These are phyloP conservation scores for Paraphoma chrysanthemicola DNA, from an alignment of 2,329 filamentous ascomycete species.

Conservation along the genomic window DNA sequence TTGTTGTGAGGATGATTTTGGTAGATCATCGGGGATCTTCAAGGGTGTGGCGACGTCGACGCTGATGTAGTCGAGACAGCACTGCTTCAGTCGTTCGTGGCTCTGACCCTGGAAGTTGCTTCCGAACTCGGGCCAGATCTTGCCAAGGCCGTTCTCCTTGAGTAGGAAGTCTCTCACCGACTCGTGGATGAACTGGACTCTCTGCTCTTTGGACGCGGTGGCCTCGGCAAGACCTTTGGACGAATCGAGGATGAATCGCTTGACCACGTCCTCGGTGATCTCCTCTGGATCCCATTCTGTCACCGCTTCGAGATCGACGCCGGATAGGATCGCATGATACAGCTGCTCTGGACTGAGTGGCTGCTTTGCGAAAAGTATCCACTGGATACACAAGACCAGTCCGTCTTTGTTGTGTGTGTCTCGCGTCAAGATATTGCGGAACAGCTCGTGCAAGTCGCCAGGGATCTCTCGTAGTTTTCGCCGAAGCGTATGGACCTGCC, in stretches of 20 bases:
- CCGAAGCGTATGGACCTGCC: constrained; percentile 37
- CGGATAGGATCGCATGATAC: constrained; percentile 17
- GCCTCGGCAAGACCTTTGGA: constrained; percentile 29
- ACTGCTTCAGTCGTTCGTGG: constrained; percentile 49
- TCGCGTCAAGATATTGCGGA: constrained; percentile 52
- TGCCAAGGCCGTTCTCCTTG: constrained; percentile 38
- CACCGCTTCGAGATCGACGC: constrained; percentile 4
- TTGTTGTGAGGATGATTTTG: too few species aligned
- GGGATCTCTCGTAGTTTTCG: constrained; percentile 51
- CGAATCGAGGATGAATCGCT: constrained; percentile 23
- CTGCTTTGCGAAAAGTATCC: constrained; percentile 24
- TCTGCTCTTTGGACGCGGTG: constrained; percentile 19
- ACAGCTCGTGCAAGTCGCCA: constrained; percentile 54
- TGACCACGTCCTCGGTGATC: constrained; percentile 13
- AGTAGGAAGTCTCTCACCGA: constrained; percentile 48
- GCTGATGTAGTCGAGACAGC: constrained; percentile 22
- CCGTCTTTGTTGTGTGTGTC: constrained; percentile 43
- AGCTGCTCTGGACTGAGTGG: constrained; percentile 23
- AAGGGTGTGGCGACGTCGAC: too few species aligned
- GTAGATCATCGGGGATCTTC: too few species aligned
- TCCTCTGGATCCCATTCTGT: constrained; percentile 17
- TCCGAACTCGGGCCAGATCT: constrained; percentile 41
- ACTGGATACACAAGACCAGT: constrained; percentile 24
- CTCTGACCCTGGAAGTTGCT: constrained; percentile 41
- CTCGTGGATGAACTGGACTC: constrained; percentile 38